Evolutionary conservation across 2,329 filamentous ascomycete genomes (phyloP), one percentile per base, ranked within the genome.

Genomic region (Niveomyces coronatus): DNA sequence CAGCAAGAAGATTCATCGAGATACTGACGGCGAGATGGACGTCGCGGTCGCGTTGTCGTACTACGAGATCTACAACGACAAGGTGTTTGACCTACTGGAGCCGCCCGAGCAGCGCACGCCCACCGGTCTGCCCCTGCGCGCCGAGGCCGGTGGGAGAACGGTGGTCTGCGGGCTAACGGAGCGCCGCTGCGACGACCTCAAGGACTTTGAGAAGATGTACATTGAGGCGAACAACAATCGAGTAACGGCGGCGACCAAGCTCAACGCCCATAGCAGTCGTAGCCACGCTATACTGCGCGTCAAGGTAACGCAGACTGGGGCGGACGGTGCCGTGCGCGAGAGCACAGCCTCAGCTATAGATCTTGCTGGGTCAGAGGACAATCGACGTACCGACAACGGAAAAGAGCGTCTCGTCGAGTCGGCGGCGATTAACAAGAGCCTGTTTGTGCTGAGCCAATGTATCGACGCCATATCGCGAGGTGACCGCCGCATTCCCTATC

Each of bases 61-160:
- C 63, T 94, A 94, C 63, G 88, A 95, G 58, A 94, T 95, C 48
- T 95, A 95, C 63, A 94, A 93, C 58, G 88, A 95, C 65, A 89
- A 89, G 56, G 87, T 94, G 15, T 94, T 81, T 53, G 88, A 95
- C 56, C 67, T 95, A 22, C 85, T 95, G 48, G 85, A 94, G 56
- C 70, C 86, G 1, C 82, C 80, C 0, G 88, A 95, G 57, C 93
- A 87, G 64, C 82, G 91, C 35, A 87, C 83, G 0, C 67, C 84
- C 2, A 74, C 83, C 1, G 88, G 88, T 0, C 65, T 94, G 18
- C 85, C 85, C 2, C 74, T 94, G 17, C 75, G 87, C 18, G 84
- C 86, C 44, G 87, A 94, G 53, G 88, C 87, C 52, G 80, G 83
- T 49, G 85, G 85, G 46, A 91, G 84, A 64, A 94, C 86, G 0